Percentiles rank a stretch among this genome's conserved stretches.
These are phyloP conservation scores for Geranium incanum DNA, from an alignment of 441 rosid genomes.

Conservation along the genomic window DNA sequence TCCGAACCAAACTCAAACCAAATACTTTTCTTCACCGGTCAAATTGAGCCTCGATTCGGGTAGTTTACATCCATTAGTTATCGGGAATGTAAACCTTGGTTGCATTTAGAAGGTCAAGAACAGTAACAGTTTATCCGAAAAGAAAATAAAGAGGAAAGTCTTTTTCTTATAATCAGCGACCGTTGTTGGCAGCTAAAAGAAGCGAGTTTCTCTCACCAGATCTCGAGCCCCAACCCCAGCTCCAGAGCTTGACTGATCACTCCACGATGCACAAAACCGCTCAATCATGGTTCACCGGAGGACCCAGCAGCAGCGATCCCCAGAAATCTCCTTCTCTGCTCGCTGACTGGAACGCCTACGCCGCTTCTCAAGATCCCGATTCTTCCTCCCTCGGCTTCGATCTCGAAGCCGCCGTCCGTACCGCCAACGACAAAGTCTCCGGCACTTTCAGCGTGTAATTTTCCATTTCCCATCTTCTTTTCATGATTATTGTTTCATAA, in stretches of 20 bases:
- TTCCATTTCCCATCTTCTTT: background rate
- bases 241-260: background rate
- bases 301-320: constrained; percentile 31
- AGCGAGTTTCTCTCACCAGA: background rate
- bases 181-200: no score
- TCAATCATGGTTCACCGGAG: constrained; percentile 53
- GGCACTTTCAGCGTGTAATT: constrained; percentile 40
- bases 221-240: background rate
- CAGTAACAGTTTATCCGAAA: no score
- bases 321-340: constrained; percentile 31
- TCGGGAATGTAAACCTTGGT: no score
- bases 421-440: constrained; percentile 36
- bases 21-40: no score
- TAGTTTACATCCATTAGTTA: no score
- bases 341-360: constrained; percentile 50
- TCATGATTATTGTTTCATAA: background rate
- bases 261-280: constrained; percentile 43
- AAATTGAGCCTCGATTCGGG: no score
- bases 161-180: no score
- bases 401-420: constrained; percentile 44
- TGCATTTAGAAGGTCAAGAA: no score
- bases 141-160: no score
- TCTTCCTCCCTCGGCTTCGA: constrained; percentile 33
- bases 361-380: constrained; percentile 38
- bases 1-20: no score